Percentiles rank a stretch among this genome's conserved stretches.
phyloP scores from a whole-genome alignment of 768 basidiomycete species.

The Russula sp. region DNA sequence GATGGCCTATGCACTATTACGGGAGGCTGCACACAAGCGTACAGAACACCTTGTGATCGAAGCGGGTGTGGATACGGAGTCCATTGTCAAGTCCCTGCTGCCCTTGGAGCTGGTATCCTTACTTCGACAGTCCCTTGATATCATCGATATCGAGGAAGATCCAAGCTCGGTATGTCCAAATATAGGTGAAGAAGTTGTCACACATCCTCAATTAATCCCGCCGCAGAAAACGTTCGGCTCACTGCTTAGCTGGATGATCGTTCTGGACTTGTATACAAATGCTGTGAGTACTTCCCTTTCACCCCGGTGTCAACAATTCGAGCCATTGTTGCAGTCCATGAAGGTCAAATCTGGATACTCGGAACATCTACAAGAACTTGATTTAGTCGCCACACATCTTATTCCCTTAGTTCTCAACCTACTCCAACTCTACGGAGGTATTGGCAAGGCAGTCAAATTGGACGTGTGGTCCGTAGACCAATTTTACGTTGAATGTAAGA shows the following conservation, averaged over 20 bases:
- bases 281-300: slow-evolving; percentile 49
- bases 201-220: slow-evolving; percentile 5
- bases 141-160: slow-evolving; percentile 36
- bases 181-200: neutral
- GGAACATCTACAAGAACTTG: slow-evolving; percentile 71
- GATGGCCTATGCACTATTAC: slow-evolving; percentile 70
- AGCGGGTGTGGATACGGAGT: slow-evolving; percentile 71
- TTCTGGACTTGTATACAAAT: slow-evolving; percentile 77
- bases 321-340: slow-evolving; percentile 53
- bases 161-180: slow-evolving; percentile 27
- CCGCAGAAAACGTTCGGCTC: slow-evolving; percentile 50
- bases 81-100: slow-evolving; percentile 44
- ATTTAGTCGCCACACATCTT: slow-evolving; percentile 57
- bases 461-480: slow-evolving; percentile 82
- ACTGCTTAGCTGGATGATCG: slow-evolving; percentile 86
- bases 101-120: slow-evolving; percentile 64
- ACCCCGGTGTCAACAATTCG: neutral
- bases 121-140: slow-evolving; percentile 43
- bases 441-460: slow-evolving; percentile 68
- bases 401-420: slow-evolving; percentile 66
- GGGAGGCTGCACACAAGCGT: slow-evolving; percentile 59
- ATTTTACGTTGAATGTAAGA: slow-evolving; percentile 67
- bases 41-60: slow-evolving; percentile 87
- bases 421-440: slow-evolving; percentile 61
- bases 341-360: slow-evolving; percentile 82